Base-by-base conservation (phyloP, 192 early-diverging fungal species). In the Umbelopsis sp. region DNA sequence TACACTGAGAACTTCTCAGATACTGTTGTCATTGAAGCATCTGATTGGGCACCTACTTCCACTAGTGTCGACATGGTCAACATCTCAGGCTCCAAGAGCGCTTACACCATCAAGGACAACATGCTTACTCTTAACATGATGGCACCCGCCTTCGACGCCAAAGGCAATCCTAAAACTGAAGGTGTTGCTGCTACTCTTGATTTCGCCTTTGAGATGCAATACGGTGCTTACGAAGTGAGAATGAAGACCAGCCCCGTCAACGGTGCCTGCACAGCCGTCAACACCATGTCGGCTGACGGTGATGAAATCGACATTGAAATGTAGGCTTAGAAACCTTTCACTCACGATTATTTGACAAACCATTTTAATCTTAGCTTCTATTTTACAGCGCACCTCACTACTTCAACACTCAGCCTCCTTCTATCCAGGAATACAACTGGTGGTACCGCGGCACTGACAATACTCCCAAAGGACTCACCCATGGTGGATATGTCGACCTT, bases 261-360 rank as follows among this genome's bases (percentile, higher is more conserved):
- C 48, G 79, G 79, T 33, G 55, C 74, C 21, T 68, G 71, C n/a
- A 76, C 75, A 47, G 27, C 55, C 0, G 47, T 71, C 46, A 74
- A 68, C 30, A 70, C 67, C 45, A 52, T 77, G 53, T 67, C 79
- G 25, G 52, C 41, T 4, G 67, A 71, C 10, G 84, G 82, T 37
- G 84, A 85, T 46, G 84, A 85, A 73, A 81, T 85, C 50, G 84
- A 85, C 70, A 79, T 76, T 61, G 84, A 85, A 68, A 66, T 79
- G 67, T 33, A 73, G 30, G 55, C 18, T 8, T 12, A 61, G 13
- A 21, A 25, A 5, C 16, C 15, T 30, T 12, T 35, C 53, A 10
- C 0, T 15, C 15, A 35, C 16, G 11, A 25, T 53, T 23, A 6
- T 10, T 41, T 6, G 37, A 41, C 37, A 6, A 41, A 10, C 10